Evolutionary conservation across 345 rosid genomes (phyloP).

Genomic region (Lenwebbia sp.): DNA sequence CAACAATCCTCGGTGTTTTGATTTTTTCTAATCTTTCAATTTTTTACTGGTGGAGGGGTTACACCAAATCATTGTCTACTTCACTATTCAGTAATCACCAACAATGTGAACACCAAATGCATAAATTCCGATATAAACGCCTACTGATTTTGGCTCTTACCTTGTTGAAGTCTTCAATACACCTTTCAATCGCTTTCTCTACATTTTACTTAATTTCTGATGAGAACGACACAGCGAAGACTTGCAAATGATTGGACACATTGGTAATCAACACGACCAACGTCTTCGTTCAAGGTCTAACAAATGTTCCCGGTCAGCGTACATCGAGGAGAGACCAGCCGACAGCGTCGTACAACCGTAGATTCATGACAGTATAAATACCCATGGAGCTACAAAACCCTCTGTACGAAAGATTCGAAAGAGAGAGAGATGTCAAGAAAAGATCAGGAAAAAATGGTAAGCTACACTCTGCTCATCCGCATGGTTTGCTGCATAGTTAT

Average conservation of each 20-base stretch:
- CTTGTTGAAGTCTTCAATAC: neutral
- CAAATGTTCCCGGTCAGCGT: no score
- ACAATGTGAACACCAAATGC: neutral
- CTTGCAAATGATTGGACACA: no score
- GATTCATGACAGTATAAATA: neutral
- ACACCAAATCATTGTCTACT: neutral
- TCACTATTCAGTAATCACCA: neutral
- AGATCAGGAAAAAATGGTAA: neutral
- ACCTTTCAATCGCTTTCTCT: neutral
- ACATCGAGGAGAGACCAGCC: neutral
- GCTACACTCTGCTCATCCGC: neutral
- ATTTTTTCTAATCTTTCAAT: no score
- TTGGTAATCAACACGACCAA: no score
- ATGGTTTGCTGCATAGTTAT: neutral
- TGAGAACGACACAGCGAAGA: no score
- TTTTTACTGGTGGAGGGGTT: neutral
- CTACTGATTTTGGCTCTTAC: neutral
- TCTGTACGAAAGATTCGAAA: neutral
- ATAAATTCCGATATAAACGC: no score
- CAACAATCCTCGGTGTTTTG: neutral
- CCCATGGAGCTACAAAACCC: neutral
- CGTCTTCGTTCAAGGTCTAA: no score
- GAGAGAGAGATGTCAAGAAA: neutral
- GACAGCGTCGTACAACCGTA: neutral
- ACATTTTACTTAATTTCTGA: no score